These are phyloP conservation scores for Huiozyma naganishii DNA, from an alignment of 805 yeast genomes.

Conservation along the genomic window DNA sequence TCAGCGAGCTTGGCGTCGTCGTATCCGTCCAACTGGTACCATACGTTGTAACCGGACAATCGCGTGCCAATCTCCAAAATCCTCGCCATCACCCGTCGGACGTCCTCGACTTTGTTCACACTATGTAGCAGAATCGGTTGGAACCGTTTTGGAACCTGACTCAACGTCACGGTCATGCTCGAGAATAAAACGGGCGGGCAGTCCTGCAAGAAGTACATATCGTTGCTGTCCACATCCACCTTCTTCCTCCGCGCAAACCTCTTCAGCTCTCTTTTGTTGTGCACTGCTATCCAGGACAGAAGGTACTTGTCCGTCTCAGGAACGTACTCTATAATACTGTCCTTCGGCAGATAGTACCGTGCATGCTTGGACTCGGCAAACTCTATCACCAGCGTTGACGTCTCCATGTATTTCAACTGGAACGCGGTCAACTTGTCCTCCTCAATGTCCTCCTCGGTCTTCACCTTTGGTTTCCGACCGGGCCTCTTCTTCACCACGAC, in stretches of 20 bases:
- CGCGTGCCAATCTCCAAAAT: slow-evolving; percentile 51
- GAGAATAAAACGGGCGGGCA: slow-evolving; percentile 37
- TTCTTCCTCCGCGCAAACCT: slow-evolving; percentile 15
- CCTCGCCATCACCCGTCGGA: slow-evolving; percentile 48
- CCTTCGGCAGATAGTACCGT: slow-evolving; percentile 65
- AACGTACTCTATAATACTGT: slow-evolving; percentile 54
- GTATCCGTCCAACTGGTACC: slow-evolving; percentile 77
- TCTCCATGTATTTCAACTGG: slow-evolving; percentile 57
- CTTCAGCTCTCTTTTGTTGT: slow-evolving; percentile 21
- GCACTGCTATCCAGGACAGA: slow-evolving; percentile 27
- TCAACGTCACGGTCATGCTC: slow-evolving; percentile 54
- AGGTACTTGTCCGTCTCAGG: slow-evolving; percentile 20
- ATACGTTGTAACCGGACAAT: slow-evolving; percentile 50
- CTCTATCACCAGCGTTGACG: slow-evolving; percentile 75
- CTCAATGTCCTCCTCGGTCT: slow-evolving; percentile 27
- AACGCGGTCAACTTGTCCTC: slow-evolving; percentile 53
- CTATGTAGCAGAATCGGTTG: slow-evolving; percentile 58
- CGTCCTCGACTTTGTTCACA: slow-evolving; percentile 46
- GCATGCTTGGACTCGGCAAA: slow-evolving; percentile 69
- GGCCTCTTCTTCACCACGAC: slow-evolving; percentile 2
- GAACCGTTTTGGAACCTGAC: slow-evolving; percentile 54
- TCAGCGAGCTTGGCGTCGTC: slow-evolving; percentile 62
- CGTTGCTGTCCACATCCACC: slow-evolving; percentile 5
- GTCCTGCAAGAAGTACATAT: slow-evolving; percentile 22
- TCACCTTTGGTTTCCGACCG: slow-evolving; percentile 4